These are phyloP conservation scores for Trifolium subterraneum DNA, from an alignment of 306 rosid species.

Conservation along the genomic window DNA sequence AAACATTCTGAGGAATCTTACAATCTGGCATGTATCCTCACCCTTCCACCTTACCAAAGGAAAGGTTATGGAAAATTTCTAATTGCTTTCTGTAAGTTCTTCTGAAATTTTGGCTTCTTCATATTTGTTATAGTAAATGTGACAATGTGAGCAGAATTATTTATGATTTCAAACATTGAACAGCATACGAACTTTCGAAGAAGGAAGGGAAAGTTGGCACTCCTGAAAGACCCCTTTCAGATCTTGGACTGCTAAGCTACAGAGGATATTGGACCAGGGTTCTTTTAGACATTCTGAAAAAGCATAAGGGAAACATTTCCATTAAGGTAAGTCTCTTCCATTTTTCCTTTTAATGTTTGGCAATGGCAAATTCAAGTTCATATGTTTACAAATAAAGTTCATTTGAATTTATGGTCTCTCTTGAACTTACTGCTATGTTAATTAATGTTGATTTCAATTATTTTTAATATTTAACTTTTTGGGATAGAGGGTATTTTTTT, in stretches of 20 bases:
- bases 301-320: constrained; percentile 96
- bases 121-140: constrained; percentile 14
- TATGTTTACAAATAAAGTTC: constrained; percentile 19
- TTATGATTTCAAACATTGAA: constrained; percentile 47
- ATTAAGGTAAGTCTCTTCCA: constrained; percentile 70
- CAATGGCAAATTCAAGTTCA: background rate
- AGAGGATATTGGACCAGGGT: constrained; percentile 99
- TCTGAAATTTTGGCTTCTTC: background rate
- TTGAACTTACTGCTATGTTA: constrained; percentile 15
- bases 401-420: background rate
- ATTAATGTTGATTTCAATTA: background rate
- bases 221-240: constrained; percentile 99
- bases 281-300: constrained; percentile 89
- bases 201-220: constrained; percentile 99
- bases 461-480: constrained; percentile 17
- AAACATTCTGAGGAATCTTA: constrained; percentile 99
- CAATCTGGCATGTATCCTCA: constrained; percentile 96
- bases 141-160: constrained; percentile 7
- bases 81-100: constrained; percentile 89
- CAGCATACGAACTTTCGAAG: constrained; percentile 98
- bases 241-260: constrained; percentile 93
- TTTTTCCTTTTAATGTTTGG: background rate
- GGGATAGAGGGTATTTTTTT: background rate
- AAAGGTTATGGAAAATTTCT: constrained; percentile 99
- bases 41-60: constrained; percentile 99